Evolutionary conservation across 768 basidiomycete species (phyloP), one percentile per base, ranked within the genome.

Genomic region (Xerocomellus amylosporus): DNA sequence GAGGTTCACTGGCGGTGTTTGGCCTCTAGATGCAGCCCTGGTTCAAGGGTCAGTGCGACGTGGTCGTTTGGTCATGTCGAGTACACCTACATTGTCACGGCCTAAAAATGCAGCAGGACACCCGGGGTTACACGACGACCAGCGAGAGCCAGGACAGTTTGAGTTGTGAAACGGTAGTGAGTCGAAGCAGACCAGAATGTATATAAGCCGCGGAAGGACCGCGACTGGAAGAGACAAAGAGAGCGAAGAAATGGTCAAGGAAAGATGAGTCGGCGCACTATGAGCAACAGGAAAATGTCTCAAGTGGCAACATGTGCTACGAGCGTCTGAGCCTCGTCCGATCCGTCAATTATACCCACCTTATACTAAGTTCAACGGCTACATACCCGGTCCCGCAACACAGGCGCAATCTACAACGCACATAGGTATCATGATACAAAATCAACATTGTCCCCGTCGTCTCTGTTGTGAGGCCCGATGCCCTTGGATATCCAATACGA

Each of bases 401-500:
- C 33, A 6, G n/a, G 8, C 31, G 10, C 20, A 44, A 38, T 31
- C 10, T 26, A 37, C 42, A 19, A 31, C 19, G 10, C 28, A 26
- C 24, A 14, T 19, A 39, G 8, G 12, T 34, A 56, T 59, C 42
- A 53, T 3, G 30, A 4, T 37, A 50, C 48, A 26, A 40, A 53
- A 20, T 37, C 53, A 22, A 33, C 30, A 5, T 17, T 34, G 10
- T 58, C 55, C 31, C 54, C 57, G 22, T 51, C 53, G 9, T 58
- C 64, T 51, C 64, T 64, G 26, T 70, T 62, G 49, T 53, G 30
- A 19, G 62, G 67, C 33, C 73, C 74, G 61, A 68, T 66, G 7
- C 72, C 77, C 54, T 86, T 87, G 20, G 82, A 79, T 41, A 84
- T 59, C 86, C 84, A 85, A 64, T 79, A 86, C 5, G 75, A 77